Evolutionary conservation across 2,329 filamentous ascomycete genomes (phyloP), one percentile per base, ranked within the genome.

Genomic region (Shiraia sp.): DNA sequence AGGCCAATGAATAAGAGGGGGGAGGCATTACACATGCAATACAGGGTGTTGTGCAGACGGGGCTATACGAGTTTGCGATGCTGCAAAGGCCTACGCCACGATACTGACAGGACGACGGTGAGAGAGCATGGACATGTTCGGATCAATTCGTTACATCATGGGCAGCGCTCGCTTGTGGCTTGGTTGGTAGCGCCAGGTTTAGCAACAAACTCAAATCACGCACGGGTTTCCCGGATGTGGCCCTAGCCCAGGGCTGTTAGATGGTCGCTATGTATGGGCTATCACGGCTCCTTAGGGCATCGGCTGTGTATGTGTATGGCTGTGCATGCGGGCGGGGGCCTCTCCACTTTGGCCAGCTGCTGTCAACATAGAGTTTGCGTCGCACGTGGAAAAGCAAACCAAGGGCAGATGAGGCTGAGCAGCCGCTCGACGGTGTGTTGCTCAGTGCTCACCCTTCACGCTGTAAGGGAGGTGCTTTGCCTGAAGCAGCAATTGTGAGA

Each of bases 1-100:
- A 72, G 36, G 70, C 67, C 47, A 77, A 69, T 49, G 72, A 72
- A 54, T 70, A 69, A 10, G 61, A 48, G 15, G 58, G 46, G 13
- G 57, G 55, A 19, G 65, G 60, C 68, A 71, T 71, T 10, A 36
- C 55, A 30, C 33, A 42, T 29, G 24, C 16, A 32, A 30, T n/a
- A 33, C 42, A 34, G 32, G 27, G 35, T 49, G 37, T 50, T 24
- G 44, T 50, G 49, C 45, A 44, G 39, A 24, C 14, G 32, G 32
- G 10, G 43, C n/a, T n/a, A 47, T 47, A 33, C 27, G 28, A 59
- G 56, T 56, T 33, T 52, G 42, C 55, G 59, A 65, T 63, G 53
- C 45, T 55, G 60, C 53, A 47, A 39, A 35, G 23, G 37, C 41
- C 41, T 36, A 49, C n/a, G 49, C 48, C 49, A 53, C 49, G 54